Evolutionary conservation across 2,329 filamentous ascomycete species (phyloP), one percentile per base, ranked within the genome.

Genomic region (Exophiala spinifera): DNA sequence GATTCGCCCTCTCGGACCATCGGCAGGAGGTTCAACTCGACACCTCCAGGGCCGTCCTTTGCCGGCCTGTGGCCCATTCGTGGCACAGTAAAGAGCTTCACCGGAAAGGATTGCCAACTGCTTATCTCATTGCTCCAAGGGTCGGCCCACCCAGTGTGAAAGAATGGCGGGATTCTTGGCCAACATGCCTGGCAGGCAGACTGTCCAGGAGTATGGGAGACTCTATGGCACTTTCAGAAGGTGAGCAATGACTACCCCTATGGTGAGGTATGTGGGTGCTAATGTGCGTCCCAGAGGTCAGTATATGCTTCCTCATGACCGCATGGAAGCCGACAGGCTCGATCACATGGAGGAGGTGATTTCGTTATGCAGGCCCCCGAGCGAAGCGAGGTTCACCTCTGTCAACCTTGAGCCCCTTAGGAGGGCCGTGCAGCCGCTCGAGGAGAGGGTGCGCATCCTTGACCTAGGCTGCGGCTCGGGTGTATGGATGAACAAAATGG

Each of bases 401-500:
- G 72, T 46, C 73, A 73, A 3, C 56, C 21, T 23, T n/a, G 42
- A 44, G 42, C 23, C 21, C 23, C 20, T 44, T 14, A 44, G 23
- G 28, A 44, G 15, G 42, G 19, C 20, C 5, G 42, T 15, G 11
- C 23, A 20, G 20, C 19, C 42, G 19, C 42, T 44, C 10, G 23
- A 21, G n/a, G 42, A 44, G 15, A 44, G 42, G 28, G 20, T 44
- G 15, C 76, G 79, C 56, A 79, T 85, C 57, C 73, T 85, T 51
- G 83, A 84, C 63, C 66, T 96, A 50, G 92, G 91, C 39, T 91
- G 87, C 60, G 92, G 91, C 17, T 95, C 90, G 1, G 91, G 90
- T 36, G 92, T 95, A 57, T 97, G 92, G 92, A 83, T 87, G 37
- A 88, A 95, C 64, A 87, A 92, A 62, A 87, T 96, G 73, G 87